Base-by-base conservation (phyloP, 2,329 filamentous ascomycete species). In the Paracoccidioides lutzii region DNA sequence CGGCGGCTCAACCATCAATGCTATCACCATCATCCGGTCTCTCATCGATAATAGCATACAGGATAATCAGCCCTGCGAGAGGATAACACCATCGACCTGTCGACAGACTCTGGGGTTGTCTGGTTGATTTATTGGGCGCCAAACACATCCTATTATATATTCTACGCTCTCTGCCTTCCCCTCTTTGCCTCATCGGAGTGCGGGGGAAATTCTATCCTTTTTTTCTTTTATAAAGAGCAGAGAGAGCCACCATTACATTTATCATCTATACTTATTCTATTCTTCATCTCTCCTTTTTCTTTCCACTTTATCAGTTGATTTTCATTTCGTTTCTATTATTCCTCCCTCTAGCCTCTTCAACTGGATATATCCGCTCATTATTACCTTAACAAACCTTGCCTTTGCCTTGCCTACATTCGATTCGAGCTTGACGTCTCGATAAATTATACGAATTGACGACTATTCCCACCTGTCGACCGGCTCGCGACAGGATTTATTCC, bases 361-460 rank as follows among this genome's bases (percentile, higher is more conserved):
- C 50, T 50, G 33, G 40, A 53, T 44, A 55, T 54, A 42, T 53
- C 49, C 52, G 44, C 41, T 59, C 51, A 42, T 59, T 59, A 52
- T 43, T 30, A 37, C 33, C 38, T 40, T 14, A 22, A 28, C 28
- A 1, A 12, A 14, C n/a, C 44, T 30, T 2, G 30, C 44, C 44
- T 7, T 46, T 46, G 32, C 44, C 44, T 14, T 46, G 14, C 30
- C 22, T 22, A 22, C 22, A 22, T 22, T 22, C 22, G 22, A 22
- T 54, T 59, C 59, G 56, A 57, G 56, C 55, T 61, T 59, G 60
- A 61, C 55, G 61, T 52, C 58, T 62, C 59, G 61, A 61, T 59
- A 60, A 50, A 53, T 58, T 59, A 55, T 54, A 61, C 59, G 59
- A 60, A 49, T 57, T 61, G 53, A 60, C 58, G 58, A 45, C 14